Evolutionary conservation across 1,284 basidiomycete genomes (phyloP), one percentile per base, ranked within the genome.

Genomic region (Ceratobasidium sp.): DNA sequence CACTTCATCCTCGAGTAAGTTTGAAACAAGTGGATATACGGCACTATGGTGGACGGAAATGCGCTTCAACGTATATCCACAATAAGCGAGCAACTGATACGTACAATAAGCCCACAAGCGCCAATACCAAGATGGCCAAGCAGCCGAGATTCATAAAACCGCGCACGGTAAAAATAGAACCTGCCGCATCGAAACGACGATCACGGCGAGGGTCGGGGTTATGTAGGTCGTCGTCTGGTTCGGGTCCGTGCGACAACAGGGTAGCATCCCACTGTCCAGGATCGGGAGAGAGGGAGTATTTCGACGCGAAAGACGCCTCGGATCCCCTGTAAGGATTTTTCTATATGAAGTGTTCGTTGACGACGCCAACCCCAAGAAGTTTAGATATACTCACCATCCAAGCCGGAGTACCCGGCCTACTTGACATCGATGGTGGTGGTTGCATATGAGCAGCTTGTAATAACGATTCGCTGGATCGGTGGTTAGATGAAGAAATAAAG

Each of bases 71-170:
- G 24, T 69, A 24, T 1, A 47, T 41, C 45, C n/a, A 45, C 45
- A 7, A 33, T 29, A 36, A 66, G 5, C 1, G 64, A 29, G 11
- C 31, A 24, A 29, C 48, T 60, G 36, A 31, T 15, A 83, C 90
- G 73, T 80, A 93, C 92, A 96, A 96, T 29, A 96, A 86, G 29
- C 87, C 84, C 62, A 94, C 79, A n/a, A 95, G 84, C 9, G 87
- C 89, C 2, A 87, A 67, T 56, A 85, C 84, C 9, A 96, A 87
- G 36, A 95, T 67, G 27, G 89, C 50, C 24, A 96, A 84, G 81
- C 93, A 95, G 11, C 94, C 94, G 4, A 95, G 83, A 82, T 96
- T 96, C 59, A 87, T 83, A 6, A 94, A 78, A 27, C 94, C 93
- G 80, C 94, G 87, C 60, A 82, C 81, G 14, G 93, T 95, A 80